Evolutionary conservation across 768 basidiomycete species (phyloP), one percentile per base, ranked within the genome.

Genomic region (Steccherinum ochraceum): DNA sequence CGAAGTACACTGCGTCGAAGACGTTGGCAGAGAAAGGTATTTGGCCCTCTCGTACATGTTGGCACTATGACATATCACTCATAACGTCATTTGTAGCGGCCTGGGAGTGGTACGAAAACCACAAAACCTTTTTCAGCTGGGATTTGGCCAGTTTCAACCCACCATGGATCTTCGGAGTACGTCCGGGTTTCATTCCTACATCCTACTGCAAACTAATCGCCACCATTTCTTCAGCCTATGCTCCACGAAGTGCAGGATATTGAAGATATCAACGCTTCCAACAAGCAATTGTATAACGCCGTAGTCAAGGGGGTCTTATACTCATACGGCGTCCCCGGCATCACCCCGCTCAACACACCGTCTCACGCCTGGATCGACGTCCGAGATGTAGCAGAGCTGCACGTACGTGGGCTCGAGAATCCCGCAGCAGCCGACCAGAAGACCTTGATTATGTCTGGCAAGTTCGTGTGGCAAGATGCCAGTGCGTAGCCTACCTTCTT

Each of bases 1-100:
- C 58, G 3, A 79, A 77, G 52, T 88, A 88, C 61, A 54, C 69
- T 10, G 81, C 74, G 3, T 61, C 73, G 3, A 84, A 85, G 69
- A 72, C 70, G 0, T 67, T 81, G 5, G 80, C 83, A 0, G 83
- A 85, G 66, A 47, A 24, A 25, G 43, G 25, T 26, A 24, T 35
- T 7, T 35, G 16, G 7, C 30, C 7, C 16, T 35, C n/a, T n/a
- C n/a, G n/a, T n/a, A n/a, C n/a, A n/a, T n/a, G n/a, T n/a, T n/a
- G n/a, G n/a, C n/a, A n/a, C n/a, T n/a, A n/a, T n/a, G n/a, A n/a
- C n/a, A n/a, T n/a, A n/a, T n/a, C n/a, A n/a, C n/a, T n/a, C n/a
- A n/a, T n/a, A n/a, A n/a, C n/a, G n/a, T n/a, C n/a, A n/a, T n/a
- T n/a, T n/a, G n/a, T n/a, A 35, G 73, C 74, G 13, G 78, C 77